These are phyloP conservation scores for Phytopythium delawarense DNA, from an alignment of 352 stramenopile species.

Conservation along the genomic window DNA sequence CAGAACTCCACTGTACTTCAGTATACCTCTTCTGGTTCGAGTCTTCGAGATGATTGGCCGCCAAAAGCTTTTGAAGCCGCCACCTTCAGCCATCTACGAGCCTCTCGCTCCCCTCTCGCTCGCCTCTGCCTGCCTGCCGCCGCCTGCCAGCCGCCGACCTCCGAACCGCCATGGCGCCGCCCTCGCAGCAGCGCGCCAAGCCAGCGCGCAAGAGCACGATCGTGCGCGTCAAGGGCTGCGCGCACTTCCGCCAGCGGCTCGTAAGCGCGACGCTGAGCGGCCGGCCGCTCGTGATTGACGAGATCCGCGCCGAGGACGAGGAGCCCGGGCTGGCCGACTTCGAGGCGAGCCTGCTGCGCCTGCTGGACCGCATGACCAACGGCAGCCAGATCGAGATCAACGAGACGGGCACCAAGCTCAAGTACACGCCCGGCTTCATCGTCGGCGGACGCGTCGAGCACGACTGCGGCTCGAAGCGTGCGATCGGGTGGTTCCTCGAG, in stretches of 20 bases:
- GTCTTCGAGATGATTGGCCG: not conserved
- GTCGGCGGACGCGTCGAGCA: slow-evolving; percentile 94
- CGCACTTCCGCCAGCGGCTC: slow-evolving; percentile 94
- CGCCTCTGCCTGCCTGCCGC: not conserved
- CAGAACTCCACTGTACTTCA: too few relatives aligned
- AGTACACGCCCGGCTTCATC: slow-evolving; percentile 96
- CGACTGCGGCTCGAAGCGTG: slow-evolving; percentile 89
- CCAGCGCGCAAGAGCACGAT: slow-evolving; percentile 35
- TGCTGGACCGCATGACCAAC: slow-evolving; percentile 97
- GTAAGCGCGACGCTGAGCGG: slow-evolving; percentile 91
- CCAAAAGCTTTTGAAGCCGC: not conserved
- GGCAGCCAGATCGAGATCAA: slow-evolving; percentile 99
- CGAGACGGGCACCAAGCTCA: slow-evolving; percentile 96
- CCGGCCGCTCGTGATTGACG: slow-evolving; percentile 91
- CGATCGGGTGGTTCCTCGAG: slow-evolving; percentile 99
- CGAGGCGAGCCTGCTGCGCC: slow-evolving; percentile 95
- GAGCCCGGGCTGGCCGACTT: slow-evolving; percentile 94
- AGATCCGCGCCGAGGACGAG: slow-evolving; percentile 94
- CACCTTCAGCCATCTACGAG: not conserved
- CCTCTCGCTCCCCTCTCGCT: slow-evolving; percentile 10
- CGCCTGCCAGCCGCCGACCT: not conserved
- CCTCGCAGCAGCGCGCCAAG: slow-evolving; percentile 13
- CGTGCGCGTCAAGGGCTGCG: slow-evolving; percentile 71
- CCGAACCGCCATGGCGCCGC: slow-evolving; percentile 5
- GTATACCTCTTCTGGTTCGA: too few relatives aligned